Conservation (phyloP, 768 basidiomycete species). For the Tulasnella sp. region DNA sequence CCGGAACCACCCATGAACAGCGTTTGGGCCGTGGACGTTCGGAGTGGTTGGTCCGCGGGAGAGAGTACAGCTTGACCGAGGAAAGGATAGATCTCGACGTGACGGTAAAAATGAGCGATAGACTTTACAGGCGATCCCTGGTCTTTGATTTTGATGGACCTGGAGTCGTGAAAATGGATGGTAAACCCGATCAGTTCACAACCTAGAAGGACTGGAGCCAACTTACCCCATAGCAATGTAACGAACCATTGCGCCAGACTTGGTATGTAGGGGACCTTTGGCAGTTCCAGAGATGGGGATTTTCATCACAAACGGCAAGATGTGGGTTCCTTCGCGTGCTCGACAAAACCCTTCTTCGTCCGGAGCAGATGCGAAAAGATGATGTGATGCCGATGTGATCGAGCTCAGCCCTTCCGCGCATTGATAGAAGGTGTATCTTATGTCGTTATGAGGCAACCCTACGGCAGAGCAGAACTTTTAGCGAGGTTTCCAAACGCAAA, state of each 20-base stretch:
- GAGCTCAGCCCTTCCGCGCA: conserved; percentile 54
- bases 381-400: conserved; percentile 47
- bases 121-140: conserved; percentile 56
- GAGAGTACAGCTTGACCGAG: conserved; percentile 47
- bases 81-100: conserved; percentile 68
- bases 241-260: conserved; percentile 60
- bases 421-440: conserved; percentile 81
- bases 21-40: conserved; percentile 52
- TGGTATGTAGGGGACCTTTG: conserved; percentile 56
- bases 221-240: conserved; percentile 78
- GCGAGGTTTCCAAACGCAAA: not conserved
- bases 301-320: conserved; percentile 67
- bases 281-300: conserved; percentile 51
- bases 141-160: conserved; percentile 74
- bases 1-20: conserved; percentile 63
- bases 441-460: conserved; percentile 48
- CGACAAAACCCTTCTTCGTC: conserved; percentile 62
- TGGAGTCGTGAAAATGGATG: conserved; percentile 34
- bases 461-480: not conserved
- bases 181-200: not conserved
- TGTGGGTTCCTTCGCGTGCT: conserved; percentile 63
- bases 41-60: conserved; percentile 56
- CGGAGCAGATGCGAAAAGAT: conserved; percentile 45
- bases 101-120: conserved; percentile 86
- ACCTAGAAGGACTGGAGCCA: not conserved